Evolutionary conservation across 2,329 filamentous ascomycete genomes (phyloP).

Genomic region (Pseudogymnoascus sp.): DNA sequence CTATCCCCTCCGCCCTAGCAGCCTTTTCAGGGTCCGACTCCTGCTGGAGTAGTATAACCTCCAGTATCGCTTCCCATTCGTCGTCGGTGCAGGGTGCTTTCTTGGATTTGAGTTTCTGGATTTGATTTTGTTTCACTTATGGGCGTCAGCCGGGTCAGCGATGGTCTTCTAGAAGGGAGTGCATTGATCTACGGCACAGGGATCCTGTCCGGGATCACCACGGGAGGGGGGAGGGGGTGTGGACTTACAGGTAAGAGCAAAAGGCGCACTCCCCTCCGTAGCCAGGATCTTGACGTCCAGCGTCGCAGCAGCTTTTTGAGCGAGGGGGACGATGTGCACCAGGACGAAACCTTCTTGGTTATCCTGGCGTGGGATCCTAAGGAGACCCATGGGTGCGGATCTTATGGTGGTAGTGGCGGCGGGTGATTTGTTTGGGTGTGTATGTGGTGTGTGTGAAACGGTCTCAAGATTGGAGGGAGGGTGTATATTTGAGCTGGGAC

Average conservation of each 20-base stretch:
- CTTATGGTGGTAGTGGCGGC: not conserved
- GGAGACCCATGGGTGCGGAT: conserved; percentile 27
- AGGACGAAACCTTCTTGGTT: conserved; percentile 45
- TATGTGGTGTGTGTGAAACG: not conserved
- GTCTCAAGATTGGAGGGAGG: not conserved
- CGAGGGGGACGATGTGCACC: conserved; percentile 46
- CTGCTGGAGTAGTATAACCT: conserved; percentile 43
- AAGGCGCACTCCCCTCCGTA: conserved; percentile 57
- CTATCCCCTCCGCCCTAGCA: conserved; percentile 51
- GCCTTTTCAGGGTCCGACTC: conserved; percentile 33
- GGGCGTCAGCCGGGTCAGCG: conserved; percentile 19
- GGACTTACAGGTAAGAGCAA: conserved; percentile 41
- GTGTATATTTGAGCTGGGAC: not conserved
- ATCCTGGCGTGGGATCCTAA: conserved; percentile 51
- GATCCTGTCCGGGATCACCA: not conserved
- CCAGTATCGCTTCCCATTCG: conserved; percentile 60
- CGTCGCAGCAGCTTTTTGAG: conserved; percentile 34
- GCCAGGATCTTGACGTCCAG: conserved; percentile 60
- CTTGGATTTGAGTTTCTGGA: conserved; percentile 43
- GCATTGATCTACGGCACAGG: conserved; percentile 19
- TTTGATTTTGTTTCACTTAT: conserved; percentile 47
- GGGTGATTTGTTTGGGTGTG: not conserved
- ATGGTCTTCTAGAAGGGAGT: conserved; percentile 13
- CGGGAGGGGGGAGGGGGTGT: not conserved
- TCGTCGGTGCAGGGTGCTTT: conserved; percentile 46